Evolutionary conservation across 768 basidiomycete genomes (phyloP), one percentile per base, ranked within the genome.

Genomic region (Boletus sp.): DNA sequence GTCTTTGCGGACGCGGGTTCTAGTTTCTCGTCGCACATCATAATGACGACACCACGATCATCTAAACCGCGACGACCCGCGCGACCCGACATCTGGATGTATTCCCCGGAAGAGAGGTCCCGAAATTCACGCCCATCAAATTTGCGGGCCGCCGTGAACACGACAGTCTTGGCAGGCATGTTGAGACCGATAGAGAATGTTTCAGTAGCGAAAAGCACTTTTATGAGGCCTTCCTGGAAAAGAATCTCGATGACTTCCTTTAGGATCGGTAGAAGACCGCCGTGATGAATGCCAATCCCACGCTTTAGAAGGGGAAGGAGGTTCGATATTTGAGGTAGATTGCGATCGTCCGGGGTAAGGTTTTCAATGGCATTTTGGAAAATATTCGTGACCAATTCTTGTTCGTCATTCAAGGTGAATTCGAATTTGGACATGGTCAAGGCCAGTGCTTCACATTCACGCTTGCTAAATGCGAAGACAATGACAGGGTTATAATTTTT

Each of bases 151-250:
- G 88, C 83, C 0, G 94, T 97, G 78, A 99, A 99, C 24, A 99
- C 96, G 47, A 99, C 97, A 4, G 97, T 98, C 78, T 98, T 98
- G 17, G 97, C 97, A 11, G 97, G 97, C 97, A 99, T 99, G 75
- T 99, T 99, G 44, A 99, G 79, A 37, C 92, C 94, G 56, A 97
- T 97, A 15, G 95, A 96, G 75, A 98, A 98, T 0, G 97, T 99
- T 75, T 99, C 97, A 0, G 97, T 99, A 7, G 97, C 97, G 67
- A 98, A 99, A 40, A 99, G 83, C 33, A 94, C 94, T 71, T 99
- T 99, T 77, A 98, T 94, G 45, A 98, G 80, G 10, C 96, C 95
- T 67, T 98, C 95, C 71, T 98, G 95, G 78, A 99, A 99, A 42
- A 99, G 82, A 55, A 99, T 97, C 72, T 99, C 97, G 72, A 99